Evolutionary conservation across 164 flowering plant genomes (phyloP), one percentile per base, ranked within the genome.

Genomic region (Umbellularia californica): DNA sequence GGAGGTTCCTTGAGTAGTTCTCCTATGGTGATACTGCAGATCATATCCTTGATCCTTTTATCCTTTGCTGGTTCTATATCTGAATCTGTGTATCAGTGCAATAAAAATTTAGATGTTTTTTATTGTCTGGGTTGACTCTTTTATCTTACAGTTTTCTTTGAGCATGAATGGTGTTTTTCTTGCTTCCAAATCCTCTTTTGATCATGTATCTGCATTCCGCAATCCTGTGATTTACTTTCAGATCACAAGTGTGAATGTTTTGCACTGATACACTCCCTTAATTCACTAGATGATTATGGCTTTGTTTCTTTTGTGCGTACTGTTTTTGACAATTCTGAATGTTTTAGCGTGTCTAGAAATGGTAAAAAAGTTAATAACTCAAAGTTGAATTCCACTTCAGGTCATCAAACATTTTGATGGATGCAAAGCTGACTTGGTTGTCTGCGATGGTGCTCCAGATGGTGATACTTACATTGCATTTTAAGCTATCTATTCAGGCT

Each of bases 401-500:
- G 99, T 95, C 65, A 95, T 95, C 75, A 84, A 90, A 78, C 99
- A 95, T 89, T 95, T 95, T 85, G 97, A 92, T 88, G 98, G 99
- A 74, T 90, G 97, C 87, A 93, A 92, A 78, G 99, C 99, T 70
- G 99, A 93, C 81, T 85, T 95, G 78, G 99, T 95, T 75, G 99
- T 95, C 13, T 95, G 99, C 79, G 99, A 95, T 86, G 99, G 98
- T 70, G 99, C 99, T 77, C 99, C 99, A 76, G 99, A 95, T 87
- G 99, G 99, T 95, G 74, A 85, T 84, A 35, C 6, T 55, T 3
- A 55, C 60, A 55, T 15, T 55, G 6, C n/a, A 20, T 20, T 15
- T 55, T 55, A 55, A 55, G 20, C n/a, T 55, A 14, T 20, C 17
- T 55, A 55, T 14, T 15, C n/a, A 19, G n/a, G 60, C 5, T 55